Percentiles rank a stretch among this genome's conserved stretches.
Conservation (phyloP, 1,284 basidiomycete species). For the Rhodotorula sp. region DNA sequence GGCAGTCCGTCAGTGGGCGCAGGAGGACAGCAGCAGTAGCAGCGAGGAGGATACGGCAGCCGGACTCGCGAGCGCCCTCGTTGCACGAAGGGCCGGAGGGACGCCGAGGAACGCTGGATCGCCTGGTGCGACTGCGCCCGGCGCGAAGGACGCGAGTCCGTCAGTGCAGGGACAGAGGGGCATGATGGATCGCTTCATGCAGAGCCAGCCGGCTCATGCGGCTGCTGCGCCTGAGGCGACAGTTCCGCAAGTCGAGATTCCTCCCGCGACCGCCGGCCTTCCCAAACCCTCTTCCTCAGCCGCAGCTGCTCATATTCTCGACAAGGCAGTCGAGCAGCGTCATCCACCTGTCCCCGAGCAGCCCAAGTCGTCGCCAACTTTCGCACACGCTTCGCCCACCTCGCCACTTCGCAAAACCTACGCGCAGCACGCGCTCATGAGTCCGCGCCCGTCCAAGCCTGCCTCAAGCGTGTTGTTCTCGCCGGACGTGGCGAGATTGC, state of each 20-base stretch:
- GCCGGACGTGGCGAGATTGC: conserved; percentile 34
- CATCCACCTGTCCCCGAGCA: background rate
- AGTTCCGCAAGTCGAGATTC: background rate
- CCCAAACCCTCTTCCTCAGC: too few relatives aligned
- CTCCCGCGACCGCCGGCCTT: too few relatives aligned
- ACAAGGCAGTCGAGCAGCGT: background rate
- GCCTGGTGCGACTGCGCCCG: background rate
- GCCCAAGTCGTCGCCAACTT: conserved; percentile 3
- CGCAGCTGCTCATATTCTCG: too few relatives aligned
- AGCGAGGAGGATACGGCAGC: conserved; percentile 17
- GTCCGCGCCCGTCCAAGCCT: conserved; percentile 25
- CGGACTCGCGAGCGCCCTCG: conserved; percentile 7
- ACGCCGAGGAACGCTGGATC: background rate
- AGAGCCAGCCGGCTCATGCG: conserved; percentile 1
- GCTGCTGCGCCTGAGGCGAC: conserved; percentile 4
- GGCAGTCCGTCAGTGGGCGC: conserved; percentile 29
- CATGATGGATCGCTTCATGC: conserved; percentile 40
- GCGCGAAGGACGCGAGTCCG: conserved; percentile 4
- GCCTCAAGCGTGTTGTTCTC: conserved; percentile 29
- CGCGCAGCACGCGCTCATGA: conserved; percentile 24
- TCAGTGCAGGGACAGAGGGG: conserved; percentile 20
- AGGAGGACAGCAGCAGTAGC: conserved; percentile 26
- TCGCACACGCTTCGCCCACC: background rate
- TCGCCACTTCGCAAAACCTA: conserved; percentile 23
- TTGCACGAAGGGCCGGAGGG: background rate